These are phyloP conservation scores for Helicocarpus griseus DNA, from an alignment of 2,329 filamentous ascomycete species.

Conservation along the genomic window DNA sequence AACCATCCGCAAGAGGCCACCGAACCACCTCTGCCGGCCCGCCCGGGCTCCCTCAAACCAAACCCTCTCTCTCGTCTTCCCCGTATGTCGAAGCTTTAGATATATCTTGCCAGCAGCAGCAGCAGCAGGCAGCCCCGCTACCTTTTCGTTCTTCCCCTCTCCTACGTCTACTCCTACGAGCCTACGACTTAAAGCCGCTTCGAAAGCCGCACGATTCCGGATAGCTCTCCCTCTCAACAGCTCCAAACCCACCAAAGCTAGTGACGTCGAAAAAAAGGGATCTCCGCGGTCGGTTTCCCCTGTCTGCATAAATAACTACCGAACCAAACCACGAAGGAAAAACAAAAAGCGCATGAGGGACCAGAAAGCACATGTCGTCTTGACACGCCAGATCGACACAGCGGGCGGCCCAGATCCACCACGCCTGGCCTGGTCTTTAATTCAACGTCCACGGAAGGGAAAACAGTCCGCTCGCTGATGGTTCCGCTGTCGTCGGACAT, in stretches of 20 bases:
- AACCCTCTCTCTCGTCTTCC: background rate
- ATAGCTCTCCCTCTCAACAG: background rate
- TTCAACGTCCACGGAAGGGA: background rate
- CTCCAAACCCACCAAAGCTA: background rate
- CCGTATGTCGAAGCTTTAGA: background rate
- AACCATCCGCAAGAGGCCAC: background rate
- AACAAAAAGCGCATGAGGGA: background rate
- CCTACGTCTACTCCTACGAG: background rate
- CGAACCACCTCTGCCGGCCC: background rate
- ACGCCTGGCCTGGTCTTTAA: background rate
- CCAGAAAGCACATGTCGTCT: background rate
- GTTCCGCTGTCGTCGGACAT: slow-evolving; percentile 9
- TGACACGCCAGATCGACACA: background rate
- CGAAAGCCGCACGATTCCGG: no score
- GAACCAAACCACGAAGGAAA: no score
- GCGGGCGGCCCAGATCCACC: slow-evolving; percentile 2
- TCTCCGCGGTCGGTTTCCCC: background rate
- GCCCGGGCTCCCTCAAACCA: background rate
- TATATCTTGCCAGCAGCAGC: background rate
- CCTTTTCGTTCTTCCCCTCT: background rate
- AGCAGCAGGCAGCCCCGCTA: background rate
- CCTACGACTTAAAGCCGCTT: no score
- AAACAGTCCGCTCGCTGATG: background rate
- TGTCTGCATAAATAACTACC: no score
- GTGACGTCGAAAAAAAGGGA: background rate